Percentiles rank a stretch among this genome's conserved stretches.
Evolutionary conservation across 2,329 filamentous ascomycete genomes (phyloP).

Genomic region (Aspergillus thermomutatus): DNA sequence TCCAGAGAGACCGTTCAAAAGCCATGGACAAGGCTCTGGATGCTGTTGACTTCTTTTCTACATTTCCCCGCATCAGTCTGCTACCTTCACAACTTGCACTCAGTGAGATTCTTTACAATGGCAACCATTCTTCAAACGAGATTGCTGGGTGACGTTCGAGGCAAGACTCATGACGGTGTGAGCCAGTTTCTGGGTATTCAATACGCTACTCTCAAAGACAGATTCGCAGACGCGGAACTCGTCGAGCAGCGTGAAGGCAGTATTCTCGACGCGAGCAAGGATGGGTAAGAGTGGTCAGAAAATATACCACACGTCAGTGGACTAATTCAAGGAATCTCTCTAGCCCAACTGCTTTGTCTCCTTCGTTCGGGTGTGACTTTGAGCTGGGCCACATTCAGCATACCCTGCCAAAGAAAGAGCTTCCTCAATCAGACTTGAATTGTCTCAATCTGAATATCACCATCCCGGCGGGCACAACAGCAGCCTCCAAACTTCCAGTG

Average conservation of each 20-base stretch:
- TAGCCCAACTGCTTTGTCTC: conserved; percentile 41
- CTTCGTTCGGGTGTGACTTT: conserved; percentile 39
- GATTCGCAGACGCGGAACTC: conserved; percentile 34
- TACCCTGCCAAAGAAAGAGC: conserved; percentile 38
- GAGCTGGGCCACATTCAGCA: conserved; percentile 52
- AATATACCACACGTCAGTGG: background rate
- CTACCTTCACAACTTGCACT: background rate
- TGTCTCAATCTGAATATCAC: conserved; percentile 54
- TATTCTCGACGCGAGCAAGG: conserved; percentile 31
- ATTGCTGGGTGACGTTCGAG: conserved; percentile 27
- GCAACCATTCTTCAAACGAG: conserved; percentile 20
- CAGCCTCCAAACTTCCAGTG: conserved; percentile 44
- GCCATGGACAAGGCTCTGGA: background rate
- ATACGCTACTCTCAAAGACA: conserved; percentile 34
- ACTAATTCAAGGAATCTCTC: background rate
- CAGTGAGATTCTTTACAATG: background rate
- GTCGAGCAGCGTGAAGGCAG: conserved; percentile 21
- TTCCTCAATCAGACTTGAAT: conserved; percentile 45
- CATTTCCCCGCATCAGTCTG: background rate
- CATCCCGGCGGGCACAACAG: conserved; percentile 32
- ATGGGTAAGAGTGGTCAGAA: conserved; percentile 28
- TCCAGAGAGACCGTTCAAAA: background rate
- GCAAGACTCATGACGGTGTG: conserved; percentile 23
- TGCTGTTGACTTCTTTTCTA: background rate
- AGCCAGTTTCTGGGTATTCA: conserved; percentile 36